phyloP scores from a whole-genome alignment of 208 protist species.

The Trypanosoma avium region DNA sequence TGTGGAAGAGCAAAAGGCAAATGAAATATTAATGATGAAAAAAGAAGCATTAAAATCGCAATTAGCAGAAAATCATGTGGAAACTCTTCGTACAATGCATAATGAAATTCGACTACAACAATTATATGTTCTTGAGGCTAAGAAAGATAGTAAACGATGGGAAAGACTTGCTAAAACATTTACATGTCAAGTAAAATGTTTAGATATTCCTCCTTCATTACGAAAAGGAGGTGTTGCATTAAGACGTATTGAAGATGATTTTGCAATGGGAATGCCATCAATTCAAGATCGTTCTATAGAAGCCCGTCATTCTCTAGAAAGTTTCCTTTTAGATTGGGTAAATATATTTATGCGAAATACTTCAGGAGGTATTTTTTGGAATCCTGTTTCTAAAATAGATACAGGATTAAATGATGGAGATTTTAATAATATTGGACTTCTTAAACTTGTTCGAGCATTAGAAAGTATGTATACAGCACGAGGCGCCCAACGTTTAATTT shows the following conservation, averaged over 20 bases:
- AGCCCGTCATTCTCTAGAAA: constrained; percentile 35
- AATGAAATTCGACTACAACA: constrained; percentile 41
- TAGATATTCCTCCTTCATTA: constrained; percentile 33
- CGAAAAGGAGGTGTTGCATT: constrained; percentile 32
- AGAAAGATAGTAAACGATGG: constrained; percentile 55
- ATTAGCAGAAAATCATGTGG: constrained; percentile 60
- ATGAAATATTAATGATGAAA: constrained; percentile 32
- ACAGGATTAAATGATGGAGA: constrained; percentile 21
- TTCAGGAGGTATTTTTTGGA: constrained; percentile 11
- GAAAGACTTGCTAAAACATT: constrained; percentile 81
- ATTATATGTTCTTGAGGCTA: constrained; percentile 19
- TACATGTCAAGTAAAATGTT: constrained; percentile 37
- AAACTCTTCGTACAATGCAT: constrained; percentile 53
- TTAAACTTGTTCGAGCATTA: constrained; percentile 62
- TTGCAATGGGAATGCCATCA: not conserved
- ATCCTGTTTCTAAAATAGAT: constrained; percentile 28
- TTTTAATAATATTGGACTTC: constrained; percentile 41
- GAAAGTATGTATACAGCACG: constrained; percentile 32
- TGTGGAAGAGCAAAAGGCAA: constrained; percentile 31
- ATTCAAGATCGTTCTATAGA: constrained; percentile 1
- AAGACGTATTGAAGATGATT: constrained; percentile 45
- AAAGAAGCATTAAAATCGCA: constrained; percentile 60
- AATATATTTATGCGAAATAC: constrained; percentile 57
- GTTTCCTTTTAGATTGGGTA: constrained; percentile 70
- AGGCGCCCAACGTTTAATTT: constrained; percentile 10